A percentile compares a stretch with the other conserved stretches of the same genome.
phyloP scores from a whole-genome alignment of 352 stramenopile species.

The Stramenopiles sp. region DNA sequence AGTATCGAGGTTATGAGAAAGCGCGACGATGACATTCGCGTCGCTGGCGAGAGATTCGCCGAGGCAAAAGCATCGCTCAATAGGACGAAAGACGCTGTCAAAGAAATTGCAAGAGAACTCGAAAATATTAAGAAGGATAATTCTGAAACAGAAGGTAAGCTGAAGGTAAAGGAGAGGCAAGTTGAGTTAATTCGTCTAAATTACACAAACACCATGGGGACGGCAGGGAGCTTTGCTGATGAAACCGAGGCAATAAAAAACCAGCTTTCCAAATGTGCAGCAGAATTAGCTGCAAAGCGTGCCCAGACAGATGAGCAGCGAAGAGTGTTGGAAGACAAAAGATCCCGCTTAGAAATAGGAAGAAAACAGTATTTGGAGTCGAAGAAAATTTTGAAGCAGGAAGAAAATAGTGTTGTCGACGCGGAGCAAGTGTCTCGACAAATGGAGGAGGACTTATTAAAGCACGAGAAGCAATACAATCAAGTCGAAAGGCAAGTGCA shows the following conservation, averaged over 20 bases:
- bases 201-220: background rate
- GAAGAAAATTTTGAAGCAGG: constrained; percentile 47
- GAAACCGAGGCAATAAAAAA: constrained; percentile 75
- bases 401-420: constrained; percentile 44
- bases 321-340: constrained; percentile 48
- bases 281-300: constrained; percentile 50
- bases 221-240: constrained; percentile 28
- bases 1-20: constrained; percentile 74
- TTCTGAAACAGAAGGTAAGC: background rate
- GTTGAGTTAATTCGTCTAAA: background rate
- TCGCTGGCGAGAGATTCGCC: constrained; percentile 63
- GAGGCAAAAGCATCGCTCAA: constrained; percentile 25
- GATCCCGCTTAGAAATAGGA: constrained; percentile 24
- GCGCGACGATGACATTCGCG: constrained; percentile 72
- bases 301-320: constrained; percentile 45
- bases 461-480: constrained; percentile 32
- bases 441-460: constrained; percentile 39
- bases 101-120: background rate
- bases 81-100: background rate
- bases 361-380: constrained; percentile 48
- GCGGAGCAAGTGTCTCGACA: constrained; percentile 55
- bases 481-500: constrained; percentile 47
- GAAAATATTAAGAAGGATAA: background rate
- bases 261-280: constrained; percentile 59
- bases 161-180: background rate